A percentile compares a stretch with the other conserved stretches of the same genome.
These are phyloP conservation scores for Pseudomonodictys pantanalensis DNA, from an alignment of 495 filamentous ascomycete genomes.

Conservation along the genomic window DNA sequence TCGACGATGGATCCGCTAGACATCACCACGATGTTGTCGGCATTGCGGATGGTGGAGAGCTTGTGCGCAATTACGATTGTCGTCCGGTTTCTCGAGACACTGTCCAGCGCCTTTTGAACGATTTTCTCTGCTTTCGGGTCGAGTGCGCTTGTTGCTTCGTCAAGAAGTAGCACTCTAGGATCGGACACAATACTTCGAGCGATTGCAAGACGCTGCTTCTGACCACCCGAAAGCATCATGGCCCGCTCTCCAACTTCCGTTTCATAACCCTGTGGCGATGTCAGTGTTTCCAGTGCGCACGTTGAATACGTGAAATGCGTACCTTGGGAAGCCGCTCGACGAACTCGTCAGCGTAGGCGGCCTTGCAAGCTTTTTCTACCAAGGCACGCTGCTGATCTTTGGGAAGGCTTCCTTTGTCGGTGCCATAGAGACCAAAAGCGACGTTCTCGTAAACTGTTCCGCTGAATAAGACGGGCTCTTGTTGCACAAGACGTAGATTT, in stretches of 20 bases:
- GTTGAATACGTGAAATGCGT: neutral
- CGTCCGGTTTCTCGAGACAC: slow-evolving; percentile 78
- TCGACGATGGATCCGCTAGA: slow-evolving; percentile 76
- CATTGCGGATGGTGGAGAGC: slow-evolving; percentile 87
- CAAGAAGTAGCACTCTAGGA: slow-evolving; percentile 90
- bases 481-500: slow-evolving; percentile 83
- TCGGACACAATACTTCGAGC: slow-evolving; percentile 88
- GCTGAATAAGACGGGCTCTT: slow-evolving; percentile 80
- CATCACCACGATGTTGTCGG: slow-evolving; percentile 97
- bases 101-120: slow-evolving; percentile 92
- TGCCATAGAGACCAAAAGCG: slow-evolving; percentile 83
- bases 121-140: slow-evolving; percentile 95
- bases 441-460: slow-evolving; percentile 88
- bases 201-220: slow-evolving; percentile 90
- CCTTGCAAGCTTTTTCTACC: slow-evolving; percentile 78
- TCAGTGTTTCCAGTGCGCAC: neutral
- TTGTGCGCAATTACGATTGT: slow-evolving; percentile 96
- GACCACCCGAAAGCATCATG: slow-evolving; percentile 87
- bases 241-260: slow-evolving; percentile 95
- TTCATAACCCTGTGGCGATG: slow-evolving; percentile 79
- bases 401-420: slow-evolving; percentile 42
- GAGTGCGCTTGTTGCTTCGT: slow-evolving; percentile 91
- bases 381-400: slow-evolving; percentile 37
- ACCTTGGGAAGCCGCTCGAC: slow-evolving; percentile 55
- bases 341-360: slow-evolving; percentile 92